Conservation (phyloP, 1,139 yeast genomes). For the Hansenula lynferdii region DNA sequence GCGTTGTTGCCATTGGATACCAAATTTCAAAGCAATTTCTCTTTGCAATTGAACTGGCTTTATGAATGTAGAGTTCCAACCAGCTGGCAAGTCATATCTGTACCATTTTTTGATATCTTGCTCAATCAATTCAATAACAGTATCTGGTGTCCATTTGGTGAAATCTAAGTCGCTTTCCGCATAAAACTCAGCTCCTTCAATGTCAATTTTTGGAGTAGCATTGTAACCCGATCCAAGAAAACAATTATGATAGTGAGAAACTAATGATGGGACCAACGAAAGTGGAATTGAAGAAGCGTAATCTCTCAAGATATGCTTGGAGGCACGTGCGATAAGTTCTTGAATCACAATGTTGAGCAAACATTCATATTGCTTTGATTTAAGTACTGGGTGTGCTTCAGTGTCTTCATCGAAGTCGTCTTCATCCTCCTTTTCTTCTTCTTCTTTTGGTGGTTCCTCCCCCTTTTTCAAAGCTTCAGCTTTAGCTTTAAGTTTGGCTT, state of each 20-base stretch:
- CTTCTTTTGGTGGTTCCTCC: constrained; percentile 29
- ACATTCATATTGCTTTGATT: too few relatives aligned
- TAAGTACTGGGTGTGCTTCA: constrained; percentile 37
- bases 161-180: constrained; percentile 40
- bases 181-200: constrained; percentile 39
- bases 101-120: constrained; percentile 55
- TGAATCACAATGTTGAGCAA: constrained; percentile 52
- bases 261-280: constrained; percentile 49
- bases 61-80: constrained; percentile 36
- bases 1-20: constrained; percentile 72
- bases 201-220: constrained; percentile 36
- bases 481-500: constrained; percentile 20
- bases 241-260: constrained; percentile 71
- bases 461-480: constrained; percentile 34
- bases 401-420: constrained; percentile 31
- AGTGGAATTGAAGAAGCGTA: constrained; percentile 45
- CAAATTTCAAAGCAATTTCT: constrained; percentile 72
- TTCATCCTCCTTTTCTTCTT: constrained; percentile 30
- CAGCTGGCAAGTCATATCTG: constrained; percentile 49
- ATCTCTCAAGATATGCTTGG: constrained; percentile 67
- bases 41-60: constrained; percentile 50
- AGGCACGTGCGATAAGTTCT: constrained; percentile 76
- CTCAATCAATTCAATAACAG: constrained; percentile 39
- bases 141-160: constrained; percentile 38
- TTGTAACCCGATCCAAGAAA: constrained; percentile 51